These are phyloP conservation scores for Fomitopsis palustris DNA, from an alignment of 1,284 basidiomycete species.

Conservation along the genomic window DNA sequence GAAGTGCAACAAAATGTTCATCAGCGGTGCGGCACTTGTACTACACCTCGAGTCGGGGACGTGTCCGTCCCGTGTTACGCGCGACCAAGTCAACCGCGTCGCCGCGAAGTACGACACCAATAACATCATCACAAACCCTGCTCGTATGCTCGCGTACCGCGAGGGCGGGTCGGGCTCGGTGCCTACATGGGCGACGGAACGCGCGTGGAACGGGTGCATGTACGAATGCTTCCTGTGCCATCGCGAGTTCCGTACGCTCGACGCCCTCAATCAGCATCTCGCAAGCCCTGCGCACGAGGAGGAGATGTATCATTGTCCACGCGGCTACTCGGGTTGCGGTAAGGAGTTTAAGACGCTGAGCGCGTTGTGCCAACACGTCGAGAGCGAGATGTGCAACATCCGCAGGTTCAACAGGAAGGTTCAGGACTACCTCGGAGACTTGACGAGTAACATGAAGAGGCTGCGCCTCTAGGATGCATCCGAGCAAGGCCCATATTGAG, in stretches of 20 bases:
- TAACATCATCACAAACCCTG: constrained; percentile 30
- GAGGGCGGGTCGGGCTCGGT: constrained; percentile 9
- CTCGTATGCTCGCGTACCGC: constrained; percentile 22
- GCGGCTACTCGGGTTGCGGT: constrained; percentile 19
- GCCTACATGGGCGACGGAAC: constrained; percentile 26
- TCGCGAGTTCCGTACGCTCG: constrained; percentile 13
- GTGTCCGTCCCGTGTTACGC: constrained; percentile 29
- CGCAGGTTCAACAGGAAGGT: constrained; percentile 19
- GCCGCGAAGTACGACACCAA: constrained; percentile 23
- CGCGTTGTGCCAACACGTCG: constrained; percentile 29
- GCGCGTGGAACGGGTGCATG: constrained; percentile 31
- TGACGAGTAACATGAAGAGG: constrained; percentile 2
- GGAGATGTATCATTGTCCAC: constrained; percentile 21
- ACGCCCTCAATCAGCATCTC: constrained; percentile 18
- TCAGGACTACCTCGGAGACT: constrained; percentile 17
- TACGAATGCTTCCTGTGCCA: constrained; percentile 38
- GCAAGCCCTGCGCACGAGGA: constrained; percentile 24
- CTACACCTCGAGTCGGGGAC: constrained; percentile 31
- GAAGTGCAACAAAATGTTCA: constrained; percentile 23
- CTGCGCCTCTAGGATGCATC: neutral
- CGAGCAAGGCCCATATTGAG: neutral
- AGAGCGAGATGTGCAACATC: constrained; percentile 28
- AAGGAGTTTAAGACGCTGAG: constrained; percentile 26
- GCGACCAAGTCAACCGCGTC: constrained; percentile 24
- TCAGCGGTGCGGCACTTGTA: constrained; percentile 28